Evolutionary conservation across 768 basidiomycete species (phyloP).

Genomic region (Phanerochaete carnosa): DNA sequence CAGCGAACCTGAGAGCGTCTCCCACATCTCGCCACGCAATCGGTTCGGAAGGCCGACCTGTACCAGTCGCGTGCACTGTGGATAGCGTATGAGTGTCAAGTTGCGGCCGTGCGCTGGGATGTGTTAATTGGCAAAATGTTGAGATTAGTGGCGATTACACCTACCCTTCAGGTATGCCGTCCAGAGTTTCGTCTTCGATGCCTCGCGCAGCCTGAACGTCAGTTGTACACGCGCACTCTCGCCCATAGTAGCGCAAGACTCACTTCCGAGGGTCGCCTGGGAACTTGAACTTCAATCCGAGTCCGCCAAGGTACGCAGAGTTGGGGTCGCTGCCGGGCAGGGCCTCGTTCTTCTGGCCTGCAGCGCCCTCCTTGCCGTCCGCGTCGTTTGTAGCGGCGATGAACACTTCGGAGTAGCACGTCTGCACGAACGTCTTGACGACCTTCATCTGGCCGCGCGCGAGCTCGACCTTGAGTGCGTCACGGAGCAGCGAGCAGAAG

Average conservation of each 20-base stretch:
- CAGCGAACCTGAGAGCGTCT: slow-evolving; percentile 90
- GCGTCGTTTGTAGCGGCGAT: slow-evolving; percentile 45
- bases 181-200: slow-evolving; percentile 96
- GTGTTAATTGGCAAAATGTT: slow-evolving; percentile 9
- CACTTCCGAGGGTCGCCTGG: slow-evolving; percentile 93
- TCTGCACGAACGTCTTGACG: slow-evolving; percentile 87
- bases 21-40: slow-evolving; percentile 97
- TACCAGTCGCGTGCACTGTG: slow-evolving; percentile 93
- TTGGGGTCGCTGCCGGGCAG: slow-evolving; percentile 34
- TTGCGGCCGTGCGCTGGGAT: slow-evolving; percentile 84
- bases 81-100: slow-evolving; percentile 92
- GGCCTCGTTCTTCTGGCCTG: slow-evolving; percentile 43
- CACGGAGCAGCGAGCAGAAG: slow-evolving; percentile 86
- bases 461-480: slow-evolving; percentile 85
- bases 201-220: slow-evolving; percentile 68
- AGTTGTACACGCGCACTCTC: background rate
- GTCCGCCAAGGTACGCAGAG: slow-evolving; percentile 67
- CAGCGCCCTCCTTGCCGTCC: slow-evolving; percentile 63
- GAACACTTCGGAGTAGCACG: slow-evolving; percentile 92
- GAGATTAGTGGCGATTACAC: slow-evolving; percentile 15
- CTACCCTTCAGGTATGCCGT: slow-evolving; percentile 78
- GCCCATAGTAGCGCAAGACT: slow-evolving; percentile 19
- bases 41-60: slow-evolving; percentile 96
- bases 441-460: slow-evolving; percentile 91
- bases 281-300: slow-evolving; percentile 83